phyloP scores from a whole-genome alignment of 2,329 filamentous ascomycete genomes.

The Teratosphaeria destructans region DNA sequence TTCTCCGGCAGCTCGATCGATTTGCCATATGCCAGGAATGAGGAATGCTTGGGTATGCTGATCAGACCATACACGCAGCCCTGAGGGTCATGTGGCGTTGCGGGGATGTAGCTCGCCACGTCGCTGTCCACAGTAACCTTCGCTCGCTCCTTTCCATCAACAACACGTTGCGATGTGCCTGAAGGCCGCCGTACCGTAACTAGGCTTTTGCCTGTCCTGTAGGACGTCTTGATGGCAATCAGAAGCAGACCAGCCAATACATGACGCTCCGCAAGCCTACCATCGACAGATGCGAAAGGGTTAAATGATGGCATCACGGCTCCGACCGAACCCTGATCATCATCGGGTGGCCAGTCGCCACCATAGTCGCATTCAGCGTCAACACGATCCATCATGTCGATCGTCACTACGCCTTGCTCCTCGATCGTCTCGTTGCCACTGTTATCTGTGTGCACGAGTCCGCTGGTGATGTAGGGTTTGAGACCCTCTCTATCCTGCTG shows the following conservation, averaged over 20 bases:
- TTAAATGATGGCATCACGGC: not conserved
- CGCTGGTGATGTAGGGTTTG: constrained; percentile 82
- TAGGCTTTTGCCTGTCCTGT: constrained; percentile 21
- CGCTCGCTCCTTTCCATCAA: constrained; percentile 5
- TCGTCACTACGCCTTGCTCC: constrained; percentile 84
- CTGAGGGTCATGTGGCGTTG: constrained; percentile 17
- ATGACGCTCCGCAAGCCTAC: constrained; percentile 54
- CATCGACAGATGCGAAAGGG: constrained; percentile 54
- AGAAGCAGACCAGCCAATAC: constrained; percentile 68
- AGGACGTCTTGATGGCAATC: constrained; percentile 62
- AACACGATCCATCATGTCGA: constrained; percentile 56
- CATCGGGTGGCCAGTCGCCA: not conserved
- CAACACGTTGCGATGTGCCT: constrained; percentile 15
- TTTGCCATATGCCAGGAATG: constrained; percentile 16
- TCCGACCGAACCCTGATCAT: constrained; percentile 20
- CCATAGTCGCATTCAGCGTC: constrained; percentile 15
- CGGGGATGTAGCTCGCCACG: constrained; percentile 15
- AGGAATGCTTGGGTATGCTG: constrained; percentile 39
- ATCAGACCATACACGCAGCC: constrained; percentile 28
- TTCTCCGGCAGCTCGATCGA: constrained; percentile 61
- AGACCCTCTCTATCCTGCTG: constrained; percentile 72
- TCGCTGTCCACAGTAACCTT: constrained; percentile 14
- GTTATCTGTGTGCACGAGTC: constrained; percentile 65
- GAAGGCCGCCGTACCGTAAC: constrained; percentile 23
- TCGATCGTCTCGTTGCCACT: constrained; percentile 67